These are phyloP conservation scores for Raphanus raphanistrum DNA, from an alignment of 345 rosid species.

Conservation along the genomic window DNA sequence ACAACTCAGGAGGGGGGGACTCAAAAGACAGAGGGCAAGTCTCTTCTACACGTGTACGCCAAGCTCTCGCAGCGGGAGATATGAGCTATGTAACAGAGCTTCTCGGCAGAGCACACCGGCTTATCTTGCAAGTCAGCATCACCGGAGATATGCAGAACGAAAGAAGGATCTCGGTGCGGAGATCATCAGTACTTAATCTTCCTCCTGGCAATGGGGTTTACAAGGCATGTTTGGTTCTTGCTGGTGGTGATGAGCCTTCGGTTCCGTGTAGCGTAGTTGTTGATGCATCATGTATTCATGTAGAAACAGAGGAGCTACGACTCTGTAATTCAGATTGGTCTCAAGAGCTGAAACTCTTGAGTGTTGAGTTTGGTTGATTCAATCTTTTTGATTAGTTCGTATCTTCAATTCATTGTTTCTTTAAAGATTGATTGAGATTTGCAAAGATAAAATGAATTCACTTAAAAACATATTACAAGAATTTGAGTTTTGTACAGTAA, in stretches of 20 bases:
- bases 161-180: conserved; percentile 51
- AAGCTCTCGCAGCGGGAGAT: conserved; percentile 78
- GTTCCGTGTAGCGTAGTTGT: conserved; percentile 65
- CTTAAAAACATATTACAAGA: background rate
- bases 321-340: conserved; percentile 39
- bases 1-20: conserved; percentile 33
- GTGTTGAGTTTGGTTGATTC: conserved; percentile 63
- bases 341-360: conserved; percentile 49
- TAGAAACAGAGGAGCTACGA: conserved; percentile 51
- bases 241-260: conserved; percentile 45
- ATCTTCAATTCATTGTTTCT: background rate
- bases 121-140: conserved; percentile 47
- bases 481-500: conserved; percentile 29
- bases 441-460: background rate
- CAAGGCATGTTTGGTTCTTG: conserved; percentile 49
- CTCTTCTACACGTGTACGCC: conserved; percentile 92
- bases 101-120: conserved; percentile 81
- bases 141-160: conserved; percentile 29
- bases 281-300: conserved; percentile 53
- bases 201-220: conserved; percentile 76
- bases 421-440: background rate
- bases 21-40: conserved; percentile 86
- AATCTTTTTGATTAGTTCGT: conserved; percentile 1
- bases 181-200: conserved; percentile 62
- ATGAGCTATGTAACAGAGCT: conserved; percentile 79